Evolutionary conservation across 805 yeast genomes (phyloP).

Genomic region (Hanseniaspora singularis): DNA sequence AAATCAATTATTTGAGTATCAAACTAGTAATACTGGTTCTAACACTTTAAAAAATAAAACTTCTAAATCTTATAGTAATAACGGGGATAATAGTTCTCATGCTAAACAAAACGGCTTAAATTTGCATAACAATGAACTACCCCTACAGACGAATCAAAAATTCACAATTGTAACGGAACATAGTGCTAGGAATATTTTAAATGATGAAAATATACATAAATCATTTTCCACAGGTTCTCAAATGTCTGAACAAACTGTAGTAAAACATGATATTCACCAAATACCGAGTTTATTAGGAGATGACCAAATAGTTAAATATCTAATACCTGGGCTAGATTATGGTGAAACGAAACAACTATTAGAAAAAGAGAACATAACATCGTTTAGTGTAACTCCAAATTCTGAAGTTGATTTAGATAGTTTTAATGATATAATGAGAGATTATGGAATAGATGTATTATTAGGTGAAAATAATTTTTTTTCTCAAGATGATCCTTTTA

Average conservation of each 20-base stretch:
- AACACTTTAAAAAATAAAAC: too few species aligned
- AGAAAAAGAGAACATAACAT: not conserved
- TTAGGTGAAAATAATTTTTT: constrained; percentile 10
- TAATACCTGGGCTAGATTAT: constrained; percentile 14
- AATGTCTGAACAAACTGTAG: not conserved
- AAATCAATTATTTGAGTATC: constrained; percentile 12
- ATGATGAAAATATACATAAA: not conserved
- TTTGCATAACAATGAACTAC: too few species aligned
- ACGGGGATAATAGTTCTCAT: too few species aligned
- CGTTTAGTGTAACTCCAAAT: too few species aligned
- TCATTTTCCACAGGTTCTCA: not conserved
- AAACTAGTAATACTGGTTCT: too few species aligned
- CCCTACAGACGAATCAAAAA: not conserved
- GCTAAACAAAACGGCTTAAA: too few species aligned
- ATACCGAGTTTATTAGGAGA: constrained; percentile 15
- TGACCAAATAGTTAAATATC: constrained; percentile 13
- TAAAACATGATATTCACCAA: not conserved
- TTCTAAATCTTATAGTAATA: too few species aligned
- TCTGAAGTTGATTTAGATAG: too few species aligned
- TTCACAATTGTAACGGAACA: constrained; percentile 15
- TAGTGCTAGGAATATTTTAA: constrained; percentile 14
- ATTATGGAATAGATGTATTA: constrained; percentile 11
- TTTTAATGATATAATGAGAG: not conserved
- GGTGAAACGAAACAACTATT: not conserved
- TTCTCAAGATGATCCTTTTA: constrained; percentile 12